Base-by-base conservation (phyloP, 1,139 yeast species). In the Candida sp. region DNA sequence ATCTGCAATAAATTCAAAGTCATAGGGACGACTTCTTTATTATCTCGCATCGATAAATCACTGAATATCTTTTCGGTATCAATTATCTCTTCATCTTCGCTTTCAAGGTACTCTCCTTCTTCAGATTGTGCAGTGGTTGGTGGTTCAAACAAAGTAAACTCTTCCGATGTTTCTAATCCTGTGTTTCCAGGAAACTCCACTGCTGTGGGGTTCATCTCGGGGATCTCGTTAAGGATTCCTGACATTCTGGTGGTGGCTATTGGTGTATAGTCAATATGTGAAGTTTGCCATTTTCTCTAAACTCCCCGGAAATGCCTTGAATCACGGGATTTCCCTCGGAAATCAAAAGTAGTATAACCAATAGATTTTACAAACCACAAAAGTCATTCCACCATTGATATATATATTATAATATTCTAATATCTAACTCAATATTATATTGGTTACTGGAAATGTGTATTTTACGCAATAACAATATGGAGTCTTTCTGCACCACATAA, bases 1-100 rank as follows among this genome's bases (percentile, higher is more conserved):
- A 79, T 61, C 4, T 61, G 62, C 69, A 72, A 69, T 21, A 66
- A 43, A 41, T 53, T 54, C 36, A 59, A 48, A 4, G 55, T 41
- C 8, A 19, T n/a, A 5, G 39, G 39, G 22, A 12, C 19, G 6
- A 12, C n/a, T 12, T 32, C 34, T 12, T 32, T 6, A 12, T 32
- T 11, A 9, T 32, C 34, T 32, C 34, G 12, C 7, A 12, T 32
- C 19, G 34, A 11, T n/a, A 32, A n/a, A 12, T 12, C 19, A 6
- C 19, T 32, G 19, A 32, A 32, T 11, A 32, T 32, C 34, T 32
- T 32, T 32, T 32, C 34, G 12, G 34, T 32, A 7, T 32, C 34
- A 6, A 32, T 12, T 12, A 32, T 32, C 19, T 32, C 34, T 7
- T 25, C 29, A 12, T 32, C 34, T 12, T 32, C 34, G 11, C 34